A percentile compares a stretch with the other conserved stretches of the same genome.
phyloP scores from a whole-genome alignment of 2,329 filamentous ascomycete species.

The Apiospora koreana region DNA sequence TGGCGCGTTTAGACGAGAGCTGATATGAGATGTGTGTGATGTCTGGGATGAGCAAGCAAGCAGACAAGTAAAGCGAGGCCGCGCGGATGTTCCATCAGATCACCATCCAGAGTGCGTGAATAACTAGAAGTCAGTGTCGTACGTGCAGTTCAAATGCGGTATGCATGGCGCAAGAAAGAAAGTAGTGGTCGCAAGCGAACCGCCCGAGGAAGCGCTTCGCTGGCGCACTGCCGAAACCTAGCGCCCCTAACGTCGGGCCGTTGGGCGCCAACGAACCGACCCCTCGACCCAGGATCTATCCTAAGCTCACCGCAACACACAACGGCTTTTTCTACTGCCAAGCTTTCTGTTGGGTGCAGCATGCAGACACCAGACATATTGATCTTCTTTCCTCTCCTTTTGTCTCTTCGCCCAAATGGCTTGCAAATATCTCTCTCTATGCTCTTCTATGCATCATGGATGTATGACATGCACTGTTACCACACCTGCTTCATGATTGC shows the following conservation, averaged over 20 bases:
- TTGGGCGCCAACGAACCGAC: constrained; percentile 2
- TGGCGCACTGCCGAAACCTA: neutral
- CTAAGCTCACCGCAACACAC: neutral
- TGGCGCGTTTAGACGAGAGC: neutral
- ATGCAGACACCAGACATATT: neutral
- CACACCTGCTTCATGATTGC: neutral
- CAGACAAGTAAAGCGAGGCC: neutral
- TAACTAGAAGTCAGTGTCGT: too few species aligned
- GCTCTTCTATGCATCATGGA: neutral
- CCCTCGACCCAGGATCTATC: neutral
- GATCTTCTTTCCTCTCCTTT: neutral
- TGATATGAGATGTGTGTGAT: neutral
- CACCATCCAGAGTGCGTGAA: neutral
- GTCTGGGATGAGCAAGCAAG: neutral
- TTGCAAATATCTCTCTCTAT: neutral
- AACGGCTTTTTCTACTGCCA: neutral
- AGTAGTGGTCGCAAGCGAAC: neutral
- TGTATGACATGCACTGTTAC: neutral
- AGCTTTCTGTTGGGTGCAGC: neutral
- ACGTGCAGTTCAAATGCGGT: too few species aligned
- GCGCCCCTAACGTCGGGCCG: neutral
- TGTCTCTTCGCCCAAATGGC: neutral
- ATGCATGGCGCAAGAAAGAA: neutral
- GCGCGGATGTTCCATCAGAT: neutral
- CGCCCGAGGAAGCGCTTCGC: neutral